These are phyloP conservation scores for Microsporum canis DNA, from an alignment of 2,329 filamentous ascomycete genomes.

Conservation along the genomic window DNA sequence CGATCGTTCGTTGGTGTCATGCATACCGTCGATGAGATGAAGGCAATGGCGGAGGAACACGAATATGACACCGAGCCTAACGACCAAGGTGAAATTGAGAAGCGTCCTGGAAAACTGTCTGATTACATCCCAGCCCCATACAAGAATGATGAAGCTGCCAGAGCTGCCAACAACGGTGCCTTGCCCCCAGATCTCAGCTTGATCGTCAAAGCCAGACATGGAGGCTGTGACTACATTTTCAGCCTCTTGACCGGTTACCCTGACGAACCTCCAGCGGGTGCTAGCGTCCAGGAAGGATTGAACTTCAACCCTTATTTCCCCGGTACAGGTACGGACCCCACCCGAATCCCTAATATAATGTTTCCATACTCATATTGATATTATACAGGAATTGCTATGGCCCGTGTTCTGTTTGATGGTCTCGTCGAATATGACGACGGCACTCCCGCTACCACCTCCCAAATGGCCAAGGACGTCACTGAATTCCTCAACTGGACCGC, in stretches of 20 bases:
- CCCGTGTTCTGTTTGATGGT: slow-evolving; percentile 92
- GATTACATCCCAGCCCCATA: slow-evolving; percentile 93
- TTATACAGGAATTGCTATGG: slow-evolving; percentile 71
- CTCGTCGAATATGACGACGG: slow-evolving; percentile 97
- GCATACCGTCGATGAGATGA: slow-evolving; percentile 96
- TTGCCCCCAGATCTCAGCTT: slow-evolving; percentile 93
- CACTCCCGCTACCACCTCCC: slow-evolving; percentile 85
- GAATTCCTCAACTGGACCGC: slow-evolving; percentile 99
- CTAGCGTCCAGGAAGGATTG: slow-evolving; percentile 71
- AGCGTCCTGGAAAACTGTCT: slow-evolving; percentile 95
- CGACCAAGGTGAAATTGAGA: slow-evolving; percentile 94
- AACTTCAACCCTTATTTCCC: slow-evolving; percentile 99
- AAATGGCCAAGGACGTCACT: slow-evolving; percentile 99
- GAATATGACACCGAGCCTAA: slow-evolving; percentile 98
- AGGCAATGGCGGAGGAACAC: slow-evolving; percentile 92
- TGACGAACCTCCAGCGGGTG: slow-evolving; percentile 87
- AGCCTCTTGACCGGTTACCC: slow-evolving; percentile 92
- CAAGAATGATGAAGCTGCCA: slow-evolving; percentile 98
- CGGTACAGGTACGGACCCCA: slow-evolving; percentile 56
- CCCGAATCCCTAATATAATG: background rate
- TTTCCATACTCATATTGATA: background rate
- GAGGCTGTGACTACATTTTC: slow-evolving; percentile 98
- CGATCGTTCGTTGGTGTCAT: slow-evolving; percentile 79
- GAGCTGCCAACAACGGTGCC: slow-evolving; percentile 96
- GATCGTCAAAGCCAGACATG: slow-evolving; percentile 95